Conservation (phyloP, 2,329 filamentous ascomycete species). For the Colletotrichum sp. region DNA sequence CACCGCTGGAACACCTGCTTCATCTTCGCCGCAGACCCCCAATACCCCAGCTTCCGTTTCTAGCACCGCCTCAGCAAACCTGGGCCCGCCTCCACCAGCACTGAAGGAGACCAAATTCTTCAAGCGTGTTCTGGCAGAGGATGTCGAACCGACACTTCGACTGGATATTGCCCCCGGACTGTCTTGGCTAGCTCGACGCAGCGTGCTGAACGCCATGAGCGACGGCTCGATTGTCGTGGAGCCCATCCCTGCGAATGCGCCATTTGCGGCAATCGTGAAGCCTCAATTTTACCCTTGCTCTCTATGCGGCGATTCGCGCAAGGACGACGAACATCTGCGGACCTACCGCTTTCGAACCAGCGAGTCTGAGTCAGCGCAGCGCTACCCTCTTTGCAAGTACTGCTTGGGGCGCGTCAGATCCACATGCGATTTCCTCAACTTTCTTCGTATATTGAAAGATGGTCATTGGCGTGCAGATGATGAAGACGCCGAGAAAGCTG, state of each 20-base stretch:
- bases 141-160: constrained; percentile 92
- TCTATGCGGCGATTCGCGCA: constrained; percentile 84
- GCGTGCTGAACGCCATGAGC: constrained; percentile 81
- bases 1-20: constrained; percentile 49
- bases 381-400: constrained; percentile 89
- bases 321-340: constrained; percentile 72
- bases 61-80: constrained; percentile 46
- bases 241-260: constrained; percentile 71
- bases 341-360: constrained; percentile 89
- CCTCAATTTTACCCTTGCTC: constrained; percentile 74
- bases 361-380: constrained; percentile 84
- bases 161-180: constrained; percentile 89
- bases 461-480: constrained; percentile 88
- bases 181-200: constrained; percentile 90
- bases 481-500: constrained; percentile 81
- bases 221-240: constrained; percentile 90
- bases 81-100: constrained; percentile 51
- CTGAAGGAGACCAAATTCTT: constrained; percentile 94
- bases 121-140: constrained; percentile 85
- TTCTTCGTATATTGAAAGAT: constrained; percentile 88
- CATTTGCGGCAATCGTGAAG: constrained; percentile 52
- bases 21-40: constrained; percentile 63
- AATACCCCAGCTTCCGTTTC: constrained; percentile 60
- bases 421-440: constrained; percentile 91
- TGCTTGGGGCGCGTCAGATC: constrained; percentile 84